Conservation (phyloP, 441 rosid species). For the Populus hybrid region DNA sequence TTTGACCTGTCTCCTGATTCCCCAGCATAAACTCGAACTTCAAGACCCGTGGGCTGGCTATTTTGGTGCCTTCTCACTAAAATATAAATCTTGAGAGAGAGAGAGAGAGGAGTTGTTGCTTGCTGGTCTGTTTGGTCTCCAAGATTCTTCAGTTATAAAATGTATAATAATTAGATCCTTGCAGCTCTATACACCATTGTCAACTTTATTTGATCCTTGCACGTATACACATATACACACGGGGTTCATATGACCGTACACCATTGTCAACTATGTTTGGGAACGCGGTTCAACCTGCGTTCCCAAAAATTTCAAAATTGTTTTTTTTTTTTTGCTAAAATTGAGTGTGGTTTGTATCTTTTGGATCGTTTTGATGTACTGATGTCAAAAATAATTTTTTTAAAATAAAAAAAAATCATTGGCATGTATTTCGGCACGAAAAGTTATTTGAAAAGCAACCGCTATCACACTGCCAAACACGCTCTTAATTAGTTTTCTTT, state of each 20-base stretch:
- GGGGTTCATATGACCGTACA: background rate
- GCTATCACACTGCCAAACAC: too few species aligned
- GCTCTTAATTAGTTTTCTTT: too few species aligned
- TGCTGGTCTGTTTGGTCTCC: background rate
- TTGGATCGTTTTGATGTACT: too few species aligned
- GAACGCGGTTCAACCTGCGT: too few species aligned
- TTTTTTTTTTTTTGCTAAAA: too few species aligned
- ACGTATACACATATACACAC: too few species aligned
- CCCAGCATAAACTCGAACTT: background rate
- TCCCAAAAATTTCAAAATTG: too few species aligned
- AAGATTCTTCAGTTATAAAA: background rate
- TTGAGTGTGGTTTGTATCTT: too few species aligned
- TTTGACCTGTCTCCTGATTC: background rate
- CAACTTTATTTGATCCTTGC: background rate
- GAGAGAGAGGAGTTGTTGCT: background rate
- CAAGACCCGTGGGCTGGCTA: background rate
- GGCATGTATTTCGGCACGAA: too few species aligned
- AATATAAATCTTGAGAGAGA: background rate
- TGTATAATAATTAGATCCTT: background rate
- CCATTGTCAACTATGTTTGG: background rate
- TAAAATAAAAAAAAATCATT: too few species aligned
- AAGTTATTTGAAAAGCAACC: too few species aligned
- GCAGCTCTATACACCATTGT: background rate
- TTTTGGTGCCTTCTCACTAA: background rate
- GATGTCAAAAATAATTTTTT: too few species aligned